These are phyloP conservation scores for Rhododendron simsii DNA, from an alignment of 148 eudicot genomes.

Conservation along the genomic window DNA sequence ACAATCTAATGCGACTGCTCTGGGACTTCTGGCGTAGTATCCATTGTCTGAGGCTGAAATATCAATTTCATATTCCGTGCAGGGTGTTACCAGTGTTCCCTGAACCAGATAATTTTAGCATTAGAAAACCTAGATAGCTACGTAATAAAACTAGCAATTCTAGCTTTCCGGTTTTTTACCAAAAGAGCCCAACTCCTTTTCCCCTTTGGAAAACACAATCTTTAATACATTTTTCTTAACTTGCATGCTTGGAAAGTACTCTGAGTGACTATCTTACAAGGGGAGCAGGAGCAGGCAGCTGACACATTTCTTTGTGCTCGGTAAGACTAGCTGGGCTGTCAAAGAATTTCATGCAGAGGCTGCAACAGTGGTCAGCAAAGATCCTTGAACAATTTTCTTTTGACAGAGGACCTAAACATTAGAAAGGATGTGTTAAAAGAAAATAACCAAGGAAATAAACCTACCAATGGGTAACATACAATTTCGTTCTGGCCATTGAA, in stretches of 20 bases:
- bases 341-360: constrained; percentile 53
- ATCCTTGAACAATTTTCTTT: constrained; percentile 42
- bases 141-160: background rate
- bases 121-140: background rate
- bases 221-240: background rate
- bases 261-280: constrained; percentile 35
- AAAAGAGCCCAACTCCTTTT: background rate
- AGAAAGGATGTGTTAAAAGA: constrained; percentile 6
- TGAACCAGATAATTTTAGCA: constrained; percentile 16
- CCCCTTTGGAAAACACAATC: background rate
- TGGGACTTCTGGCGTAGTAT: constrained; percentile 4
- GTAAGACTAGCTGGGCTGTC: constrained; percentile 39
- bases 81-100: constrained; percentile 32
- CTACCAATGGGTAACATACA: background rate
- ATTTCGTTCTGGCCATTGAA: background rate
- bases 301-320: constrained; percentile 53
- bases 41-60: constrained; percentile 13
- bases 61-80: constrained; percentile 16
- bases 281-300: constrained; percentile 42
- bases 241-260: background rate
- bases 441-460: constrained; percentile 1
- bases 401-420: constrained; percentile 51
- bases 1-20: constrained; percentile 69
- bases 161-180: too few relatives aligned
- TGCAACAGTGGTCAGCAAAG: constrained; percentile 56